Percentiles rank a stretch among this genome's conserved stretches.
These are phyloP conservation scores for Auriscalpium microsporum DNA, from an alignment of 768 basidiomycete species.

Conservation along the genomic window DNA sequence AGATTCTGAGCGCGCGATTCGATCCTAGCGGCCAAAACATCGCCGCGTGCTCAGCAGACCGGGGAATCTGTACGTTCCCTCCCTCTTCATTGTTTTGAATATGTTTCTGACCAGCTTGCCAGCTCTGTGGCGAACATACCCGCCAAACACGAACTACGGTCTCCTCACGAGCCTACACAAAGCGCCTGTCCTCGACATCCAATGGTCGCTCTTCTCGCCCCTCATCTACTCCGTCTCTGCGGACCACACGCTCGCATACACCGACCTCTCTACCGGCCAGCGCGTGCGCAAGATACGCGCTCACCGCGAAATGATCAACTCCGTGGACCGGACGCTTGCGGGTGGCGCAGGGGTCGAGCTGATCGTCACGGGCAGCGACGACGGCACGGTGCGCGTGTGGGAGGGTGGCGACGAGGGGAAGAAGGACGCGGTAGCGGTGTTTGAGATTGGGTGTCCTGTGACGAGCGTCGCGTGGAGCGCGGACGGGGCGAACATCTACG, in stretches of 20 bases:
- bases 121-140: conserved; percentile 89
- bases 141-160: conserved; percentile 90
- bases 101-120: neutral
- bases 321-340: conserved; percentile 79
- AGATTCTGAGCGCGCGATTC: conserved; percentile 88
- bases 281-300: conserved; percentile 76
- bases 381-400: conserved; percentile 89
- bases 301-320: conserved; percentile 87
- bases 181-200: conserved; percentile 86
- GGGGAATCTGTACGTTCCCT: conserved; percentile 70
- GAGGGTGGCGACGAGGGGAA: conserved; percentile 70
- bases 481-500: conserved; percentile 83
- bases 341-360: conserved; percentile 81
- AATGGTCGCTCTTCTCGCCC: conserved; percentile 74
- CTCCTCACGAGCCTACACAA: conserved; percentile 78
- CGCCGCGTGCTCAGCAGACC: conserved; percentile 86
- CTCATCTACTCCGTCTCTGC: conserved; percentile 78
- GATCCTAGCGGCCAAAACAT: conserved; percentile 91
- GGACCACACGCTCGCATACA: conserved; percentile 75
- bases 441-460: conserved; percentile 83
- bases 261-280: conserved; percentile 78
- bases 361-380: conserved; percentile 82
- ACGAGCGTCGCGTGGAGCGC: conserved; percentile 89
- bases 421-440: conserved; percentile 70
- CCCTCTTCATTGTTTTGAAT: neutral